These are phyloP conservation scores for Schoenoplectus triqueter DNA, from an alignment of 202 grass and related monocot species.

Conservation along the genomic window DNA sequence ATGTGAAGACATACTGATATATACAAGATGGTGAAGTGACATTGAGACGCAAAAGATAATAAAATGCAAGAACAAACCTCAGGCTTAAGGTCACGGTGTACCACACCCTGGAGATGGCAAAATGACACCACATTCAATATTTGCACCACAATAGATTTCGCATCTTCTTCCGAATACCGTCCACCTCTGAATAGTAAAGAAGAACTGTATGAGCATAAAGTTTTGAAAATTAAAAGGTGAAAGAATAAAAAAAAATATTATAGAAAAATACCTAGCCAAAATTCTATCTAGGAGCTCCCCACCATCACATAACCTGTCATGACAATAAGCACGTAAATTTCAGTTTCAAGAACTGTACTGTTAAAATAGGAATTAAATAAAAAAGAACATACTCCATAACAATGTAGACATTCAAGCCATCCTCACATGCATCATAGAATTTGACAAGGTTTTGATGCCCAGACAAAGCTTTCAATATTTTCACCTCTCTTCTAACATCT, in stretches of 20 bases:
- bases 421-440: constrained; percentile 99
- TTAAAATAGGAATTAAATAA: constrained; percentile 48
- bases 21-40: background rate
- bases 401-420: constrained; percentile 96
- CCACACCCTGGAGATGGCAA: constrained; percentile 99
- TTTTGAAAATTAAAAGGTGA: constrained; percentile 29
- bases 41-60: background rate
- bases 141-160: constrained; percentile 96
- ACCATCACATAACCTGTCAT: constrained; percentile 89
- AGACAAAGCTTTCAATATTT: constrained; percentile 94
- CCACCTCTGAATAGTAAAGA: constrained; percentile 79
- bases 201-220: constrained; percentile 28
- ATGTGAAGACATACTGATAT: constrained; percentile 28
- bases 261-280: constrained; percentile 78
- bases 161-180: constrained; percentile 95
- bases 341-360: constrained; percentile 28
- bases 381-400: constrained; percentile 94
- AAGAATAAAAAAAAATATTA: constrained; percentile 38
- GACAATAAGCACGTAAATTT: constrained; percentile 43
- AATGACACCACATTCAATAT: constrained; percentile 92
- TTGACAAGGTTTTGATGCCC: constrained; percentile 89
- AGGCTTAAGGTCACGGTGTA: constrained; percentile 99
- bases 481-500: constrained; percentile 91
- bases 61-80: constrained; percentile 56
- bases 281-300: constrained; percentile 98